Percentiles rank a stretch among this genome's conserved stretches.
Evolutionary conservation across 2,329 filamentous ascomycete genomes (phyloP).

Genomic region (Trichoderma gracile): DNA sequence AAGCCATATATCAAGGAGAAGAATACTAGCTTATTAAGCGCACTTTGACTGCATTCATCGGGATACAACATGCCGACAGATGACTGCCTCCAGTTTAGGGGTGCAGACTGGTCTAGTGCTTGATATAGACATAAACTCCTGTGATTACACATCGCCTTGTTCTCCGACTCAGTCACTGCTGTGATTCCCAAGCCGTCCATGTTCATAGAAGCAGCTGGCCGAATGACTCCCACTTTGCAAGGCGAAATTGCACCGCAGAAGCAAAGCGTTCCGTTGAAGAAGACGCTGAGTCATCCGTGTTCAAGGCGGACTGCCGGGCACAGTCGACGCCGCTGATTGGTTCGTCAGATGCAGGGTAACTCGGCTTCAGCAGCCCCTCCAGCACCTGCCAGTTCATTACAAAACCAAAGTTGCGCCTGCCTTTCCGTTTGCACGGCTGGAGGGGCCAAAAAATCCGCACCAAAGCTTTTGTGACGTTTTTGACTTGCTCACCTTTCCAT

Average conservation of each 20-base stretch:
- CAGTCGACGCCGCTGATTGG: slow-evolving; percentile 11
- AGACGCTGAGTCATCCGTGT: slow-evolving; percentile 13
- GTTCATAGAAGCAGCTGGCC: background rate
- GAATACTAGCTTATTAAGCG: slow-evolving; percentile 1
- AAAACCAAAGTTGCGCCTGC: slow-evolving; percentile 2
- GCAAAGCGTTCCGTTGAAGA: background rate
- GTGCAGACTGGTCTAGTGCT: too few relatives aligned
- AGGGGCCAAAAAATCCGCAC: slow-evolving; percentile 18
- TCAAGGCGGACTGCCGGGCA: slow-evolving; percentile 10
- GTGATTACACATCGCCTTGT: background rate
- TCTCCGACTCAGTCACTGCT: background rate
- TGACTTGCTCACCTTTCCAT: background rate
- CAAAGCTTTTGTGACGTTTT: background rate
- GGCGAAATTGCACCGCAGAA: background rate
- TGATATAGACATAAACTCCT: too few relatives aligned
- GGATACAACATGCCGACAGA: too few relatives aligned
- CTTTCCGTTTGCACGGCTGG: slow-evolving; percentile 18
- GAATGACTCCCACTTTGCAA: slow-evolving; percentile 2
- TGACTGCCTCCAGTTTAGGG: too few relatives aligned
- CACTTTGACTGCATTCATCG: background rate
- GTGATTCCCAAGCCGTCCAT: background rate
- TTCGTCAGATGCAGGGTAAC: background rate
- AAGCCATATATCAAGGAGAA: background rate
- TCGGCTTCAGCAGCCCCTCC: background rate
- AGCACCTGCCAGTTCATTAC: background rate